Percentiles rank a stretch among this genome's conserved stretches.
Conservation (phyloP, 1,139 yeast genomes). For the Saccharomycopsis hybrid region DNA sequence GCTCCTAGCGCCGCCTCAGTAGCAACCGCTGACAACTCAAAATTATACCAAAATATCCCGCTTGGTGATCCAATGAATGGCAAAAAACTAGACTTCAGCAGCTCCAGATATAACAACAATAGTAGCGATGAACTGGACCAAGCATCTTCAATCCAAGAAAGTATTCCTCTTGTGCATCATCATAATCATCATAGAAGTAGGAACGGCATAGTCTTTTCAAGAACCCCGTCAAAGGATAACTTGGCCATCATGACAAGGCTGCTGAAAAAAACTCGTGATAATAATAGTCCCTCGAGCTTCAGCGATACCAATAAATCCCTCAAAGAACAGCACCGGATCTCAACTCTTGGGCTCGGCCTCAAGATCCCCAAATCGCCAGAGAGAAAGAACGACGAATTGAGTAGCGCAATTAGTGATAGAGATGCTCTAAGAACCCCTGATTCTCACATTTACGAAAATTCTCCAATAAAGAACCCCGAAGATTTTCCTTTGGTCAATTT, state of each 20-base stretch:
- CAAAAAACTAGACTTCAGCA: too few species aligned
- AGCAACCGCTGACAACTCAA: too few species aligned
- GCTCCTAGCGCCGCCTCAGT: too few species aligned
- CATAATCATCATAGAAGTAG: constrained; percentile 2
- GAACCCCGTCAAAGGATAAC: constrained; percentile 5
- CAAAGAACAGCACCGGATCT: constrained; percentile 17
- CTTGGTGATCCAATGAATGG: too few species aligned
- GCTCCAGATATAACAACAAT: too few species aligned
- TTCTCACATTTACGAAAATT: constrained; percentile 8
- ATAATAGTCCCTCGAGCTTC: constrained; percentile 7
- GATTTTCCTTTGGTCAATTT: constrained; percentile 18
- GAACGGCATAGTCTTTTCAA: constrained; percentile 13
- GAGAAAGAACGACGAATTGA: not conserved
- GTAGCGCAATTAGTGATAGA: not conserved
- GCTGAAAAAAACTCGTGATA: constrained; percentile 1
- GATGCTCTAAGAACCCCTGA: constrained; percentile 14
- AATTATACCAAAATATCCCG: too few species aligned
- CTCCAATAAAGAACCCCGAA: constrained; percentile 15
- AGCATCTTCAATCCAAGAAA: too few species aligned
- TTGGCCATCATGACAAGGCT: not conserved
- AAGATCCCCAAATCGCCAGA: constrained; percentile 15
- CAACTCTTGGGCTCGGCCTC: constrained; percentile 17
- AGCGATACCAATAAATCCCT: constrained; percentile 15
- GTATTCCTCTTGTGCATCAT: too few species aligned
- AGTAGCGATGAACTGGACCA: too few species aligned